These are phyloP conservation scores for Cudoniella acicularis DNA, from an alignment of 495 filamentous ascomycete genomes.

Conservation along the genomic window DNA sequence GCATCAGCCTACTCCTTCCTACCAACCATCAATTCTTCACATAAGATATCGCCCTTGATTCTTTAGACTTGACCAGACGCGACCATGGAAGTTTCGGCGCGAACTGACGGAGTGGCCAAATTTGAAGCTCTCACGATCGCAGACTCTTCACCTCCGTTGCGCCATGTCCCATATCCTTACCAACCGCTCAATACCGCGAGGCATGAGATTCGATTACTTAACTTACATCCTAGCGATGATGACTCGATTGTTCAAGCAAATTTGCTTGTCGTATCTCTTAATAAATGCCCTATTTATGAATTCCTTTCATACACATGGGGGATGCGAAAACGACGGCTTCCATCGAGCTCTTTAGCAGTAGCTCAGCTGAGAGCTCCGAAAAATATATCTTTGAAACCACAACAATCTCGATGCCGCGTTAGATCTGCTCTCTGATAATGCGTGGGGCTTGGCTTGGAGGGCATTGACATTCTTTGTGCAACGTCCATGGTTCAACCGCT, in stretches of 20 bases:
- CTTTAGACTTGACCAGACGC: too few species aligned
- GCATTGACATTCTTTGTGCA: background rate
- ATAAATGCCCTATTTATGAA: background rate
- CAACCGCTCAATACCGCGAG: background rate
- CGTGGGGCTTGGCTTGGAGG: background rate
- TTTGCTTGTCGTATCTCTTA: background rate
- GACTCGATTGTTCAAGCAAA: background rate
- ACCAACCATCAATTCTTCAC: too few species aligned
- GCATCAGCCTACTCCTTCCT: too few species aligned
- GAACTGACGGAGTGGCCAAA: too few species aligned
- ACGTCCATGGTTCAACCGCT: background rate
- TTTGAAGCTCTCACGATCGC: too few species aligned
- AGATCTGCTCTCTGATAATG: background rate
- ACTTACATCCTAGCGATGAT: background rate
- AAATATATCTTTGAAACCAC: background rate
- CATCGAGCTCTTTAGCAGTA: background rate
- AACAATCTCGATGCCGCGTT: background rate
- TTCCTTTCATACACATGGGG: background rate
- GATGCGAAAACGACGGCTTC: background rate
- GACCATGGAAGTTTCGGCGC: too few species aligned
- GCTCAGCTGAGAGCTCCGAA: background rate
- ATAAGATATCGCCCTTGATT: too few species aligned
- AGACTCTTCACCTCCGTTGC: background rate
- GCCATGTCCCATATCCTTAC: background rate
- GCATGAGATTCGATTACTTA: background rate